Evolutionary conservation across 2,329 filamentous ascomycete species (phyloP).

Genomic region (Pezicula radicicola): DNA sequence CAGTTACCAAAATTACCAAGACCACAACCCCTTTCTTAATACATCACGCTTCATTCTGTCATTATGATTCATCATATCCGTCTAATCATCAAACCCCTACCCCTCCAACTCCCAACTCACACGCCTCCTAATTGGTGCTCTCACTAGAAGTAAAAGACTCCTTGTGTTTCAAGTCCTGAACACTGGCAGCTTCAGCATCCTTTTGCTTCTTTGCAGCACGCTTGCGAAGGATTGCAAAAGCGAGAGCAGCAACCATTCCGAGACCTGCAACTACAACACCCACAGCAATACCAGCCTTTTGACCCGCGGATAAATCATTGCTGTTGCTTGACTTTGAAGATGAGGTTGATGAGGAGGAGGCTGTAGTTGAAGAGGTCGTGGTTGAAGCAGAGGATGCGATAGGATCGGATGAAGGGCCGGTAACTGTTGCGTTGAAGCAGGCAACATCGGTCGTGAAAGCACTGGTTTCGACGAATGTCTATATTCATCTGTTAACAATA

Average conservation of each 20-base stretch:
- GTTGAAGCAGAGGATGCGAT: neutral
- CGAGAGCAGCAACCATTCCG: neutral
- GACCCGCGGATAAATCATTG: neutral
- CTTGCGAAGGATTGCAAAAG: neutral
- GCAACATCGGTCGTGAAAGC: neutral
- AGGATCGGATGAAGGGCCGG: neutral
- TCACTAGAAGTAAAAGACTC: neutral
- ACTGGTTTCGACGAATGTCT: constrained; percentile 1
- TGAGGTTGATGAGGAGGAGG: neutral
- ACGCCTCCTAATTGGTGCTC: neutral
- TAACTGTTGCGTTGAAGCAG: constrained; percentile 2
- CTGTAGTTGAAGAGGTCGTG: neutral
- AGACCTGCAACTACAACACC: neutral
- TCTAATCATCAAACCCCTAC: too few species aligned
- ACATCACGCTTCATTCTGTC: too few species aligned
- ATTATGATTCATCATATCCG: too few species aligned
- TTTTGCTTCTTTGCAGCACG: neutral
- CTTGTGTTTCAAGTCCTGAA: neutral
- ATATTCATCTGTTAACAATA: neutral
- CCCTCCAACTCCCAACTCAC: too few species aligned
- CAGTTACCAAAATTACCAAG: too few species aligned
- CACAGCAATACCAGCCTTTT: neutral
- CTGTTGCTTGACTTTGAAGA: neutral
- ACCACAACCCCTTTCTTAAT: too few species aligned
- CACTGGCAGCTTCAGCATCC: neutral